Evolutionary conservation across 1,284 basidiomycete genomes (phyloP).

Genomic region (Cronartium ribicola): DNA sequence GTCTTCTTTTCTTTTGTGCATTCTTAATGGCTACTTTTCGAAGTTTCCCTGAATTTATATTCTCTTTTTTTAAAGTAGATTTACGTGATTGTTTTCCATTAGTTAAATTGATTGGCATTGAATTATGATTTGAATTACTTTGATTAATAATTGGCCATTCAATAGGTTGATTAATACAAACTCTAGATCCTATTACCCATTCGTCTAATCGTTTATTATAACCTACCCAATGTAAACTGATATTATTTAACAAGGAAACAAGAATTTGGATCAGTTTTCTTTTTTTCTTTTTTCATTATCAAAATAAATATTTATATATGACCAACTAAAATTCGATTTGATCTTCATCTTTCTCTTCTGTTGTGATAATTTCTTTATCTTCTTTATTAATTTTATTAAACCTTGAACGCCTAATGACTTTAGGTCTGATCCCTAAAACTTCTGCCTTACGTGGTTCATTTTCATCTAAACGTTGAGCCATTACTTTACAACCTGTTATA

Average conservation of each 20-base stretch:
- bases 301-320: not conserved
- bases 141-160: conserved; percentile 77
- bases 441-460: conserved; percentile 85
- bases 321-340: conserved; percentile 40
- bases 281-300: not conserved
- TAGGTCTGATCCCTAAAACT: conserved; percentile 81
- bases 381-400: conserved; percentile 55
- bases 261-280: not conserved
- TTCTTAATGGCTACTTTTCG: conserved; percentile 40
- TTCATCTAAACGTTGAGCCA: conserved; percentile 72
- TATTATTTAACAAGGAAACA: not conserved
- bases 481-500: conserved; percentile 86
- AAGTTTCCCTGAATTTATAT: conserved; percentile 40
- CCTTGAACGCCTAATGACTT: conserved; percentile 21
- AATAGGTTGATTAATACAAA: conserved; percentile 78
- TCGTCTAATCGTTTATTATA: conserved; percentile 73
- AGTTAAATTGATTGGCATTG: not conserved
- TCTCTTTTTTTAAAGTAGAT: conserved; percentile 43
- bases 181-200: conserved; percentile 86
- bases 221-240: conserved; percentile 42
- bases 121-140: conserved; percentile 52
- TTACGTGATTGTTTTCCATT: conserved; percentile 36
- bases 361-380: conserved; percentile 56
- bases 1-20: conserved; percentile 20
- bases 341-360: conserved; percentile 45